A percentile compares a stretch with the other conserved stretches of the same genome.
Conservation (phyloP, 495 filamentous ascomycete species). For the Penicillium alfredii region DNA sequence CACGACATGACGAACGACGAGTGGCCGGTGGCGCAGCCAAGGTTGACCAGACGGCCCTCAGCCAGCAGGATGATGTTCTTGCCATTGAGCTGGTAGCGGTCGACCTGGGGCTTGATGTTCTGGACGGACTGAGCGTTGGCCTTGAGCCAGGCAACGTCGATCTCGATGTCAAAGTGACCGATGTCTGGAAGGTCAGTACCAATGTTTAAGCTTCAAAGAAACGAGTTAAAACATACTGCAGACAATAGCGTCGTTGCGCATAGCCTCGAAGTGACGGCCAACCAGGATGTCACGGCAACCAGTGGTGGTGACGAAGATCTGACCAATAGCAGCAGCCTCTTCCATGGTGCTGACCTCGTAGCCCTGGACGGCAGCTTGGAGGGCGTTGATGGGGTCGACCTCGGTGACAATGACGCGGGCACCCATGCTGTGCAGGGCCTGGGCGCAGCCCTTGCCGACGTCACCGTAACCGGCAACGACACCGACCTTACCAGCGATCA, state of each 20-base stretch:
- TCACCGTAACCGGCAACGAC: slow-evolving; percentile 98
- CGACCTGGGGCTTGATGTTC: slow-evolving; percentile 99
- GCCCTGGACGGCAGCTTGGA: slow-evolving; percentile 95
- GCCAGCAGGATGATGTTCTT: slow-evolving; percentile 97
- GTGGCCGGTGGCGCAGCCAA: slow-evolving; percentile 98
- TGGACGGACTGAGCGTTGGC: slow-evolving; percentile 83
- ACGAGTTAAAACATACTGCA: slow-evolving; percentile 66
- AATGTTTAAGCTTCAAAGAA: neutral
- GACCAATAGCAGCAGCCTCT: slow-evolving; percentile 76
- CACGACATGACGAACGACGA: slow-evolving; percentile 99
- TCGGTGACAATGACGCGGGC: slow-evolving; percentile 95
- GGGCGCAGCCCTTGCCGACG: slow-evolving; percentile 97
- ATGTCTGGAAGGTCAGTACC: too few species aligned
- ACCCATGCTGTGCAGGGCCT: slow-evolving; percentile 94
- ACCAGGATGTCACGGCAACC: slow-evolving; percentile 97
- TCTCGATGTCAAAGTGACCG: slow-evolving; percentile 99
- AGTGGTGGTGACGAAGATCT: slow-evolving; percentile 99
- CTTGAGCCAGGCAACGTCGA: slow-evolving; percentile 99
- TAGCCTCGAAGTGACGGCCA: slow-evolving; percentile 87
- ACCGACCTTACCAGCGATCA: slow-evolving; percentile 98
- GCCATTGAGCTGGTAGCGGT: slow-evolving; percentile 95
- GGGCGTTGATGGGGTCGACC: slow-evolving; percentile 98
- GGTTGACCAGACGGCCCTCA: slow-evolving; percentile 97
- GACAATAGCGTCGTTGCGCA: slow-evolving; percentile 98
- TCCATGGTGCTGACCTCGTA: slow-evolving; percentile 98